Base-by-base conservation (phyloP, 139 green algal species). In the Haematococcus sp. region DNA sequence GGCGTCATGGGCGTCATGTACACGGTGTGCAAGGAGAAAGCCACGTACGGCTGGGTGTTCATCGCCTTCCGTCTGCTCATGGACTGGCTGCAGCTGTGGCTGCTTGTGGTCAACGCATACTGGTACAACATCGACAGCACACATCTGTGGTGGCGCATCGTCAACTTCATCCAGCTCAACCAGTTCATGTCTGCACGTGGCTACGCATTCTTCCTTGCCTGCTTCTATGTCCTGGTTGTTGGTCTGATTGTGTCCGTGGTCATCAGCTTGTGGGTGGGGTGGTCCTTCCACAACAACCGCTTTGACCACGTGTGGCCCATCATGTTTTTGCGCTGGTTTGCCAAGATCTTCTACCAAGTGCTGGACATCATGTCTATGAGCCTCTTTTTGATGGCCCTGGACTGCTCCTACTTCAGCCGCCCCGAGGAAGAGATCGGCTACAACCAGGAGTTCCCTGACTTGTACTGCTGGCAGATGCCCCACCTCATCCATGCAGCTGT, bases 321-420 rank as follows among this genome's bases (percentile, higher is more conserved):
- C 40, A 11, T 54, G 33, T 76, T 81, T 59, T 28, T 80, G 52
- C 54, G 74, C 19, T 74, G 34, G 64, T 74, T 80, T 32, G 66
- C 46, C 1, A 56, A 66, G 30, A 76, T 81, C 23, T 81, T 81
- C 52, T 80, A 68, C 54, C 74, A 79, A 64, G 74, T 81, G 17
- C 60, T 81, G 1, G 68, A 81, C 68, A 76, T 81, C 22, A 59
- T 49, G 40, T 49, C 40, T 11, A 49, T 49, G 40, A 49, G 40
- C 40, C 40, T 49, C 7, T 49, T 49, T 11, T 49, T 49, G 40
- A 49, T 49, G 40, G 40, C 40, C 40, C 40, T 49, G 40, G 40
- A 49, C 40, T 49, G 40, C 40, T 7, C 40, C 7, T 49, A 49
- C 40, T 49, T 49, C 40, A 49, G 40, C 40, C 40, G 61, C 20